Conservation (phyloP, 495 filamentous ascomycete species). For the Penicillium egyptiacum region DNA sequence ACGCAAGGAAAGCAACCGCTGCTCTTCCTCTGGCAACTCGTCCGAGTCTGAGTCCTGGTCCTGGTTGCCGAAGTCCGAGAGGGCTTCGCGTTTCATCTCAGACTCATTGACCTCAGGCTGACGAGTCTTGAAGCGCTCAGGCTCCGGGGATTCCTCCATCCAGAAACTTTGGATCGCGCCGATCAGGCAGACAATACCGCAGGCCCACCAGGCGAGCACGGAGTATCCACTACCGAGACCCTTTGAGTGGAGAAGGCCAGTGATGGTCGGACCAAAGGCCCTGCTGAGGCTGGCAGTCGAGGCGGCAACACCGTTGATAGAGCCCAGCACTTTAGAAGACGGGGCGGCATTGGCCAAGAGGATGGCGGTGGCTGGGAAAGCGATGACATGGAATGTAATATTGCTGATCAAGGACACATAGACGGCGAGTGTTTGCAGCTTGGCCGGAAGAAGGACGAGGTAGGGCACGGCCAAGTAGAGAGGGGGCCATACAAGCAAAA, state of each 20-base stretch:
- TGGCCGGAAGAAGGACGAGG: slow-evolving; percentile 74
- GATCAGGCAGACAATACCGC: slow-evolving; percentile 68
- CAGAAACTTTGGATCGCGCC: slow-evolving; percentile 63
- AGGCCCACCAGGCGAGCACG: slow-evolving; percentile 90
- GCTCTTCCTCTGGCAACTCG: slow-evolving; percentile 35
- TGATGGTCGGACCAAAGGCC: slow-evolving; percentile 84
- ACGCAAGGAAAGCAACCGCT: slow-evolving; percentile 43
- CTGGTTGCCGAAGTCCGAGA: slow-evolving; percentile 25
- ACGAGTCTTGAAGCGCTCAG: slow-evolving; percentile 27
- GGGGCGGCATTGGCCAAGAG: slow-evolving; percentile 83
- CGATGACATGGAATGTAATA: slow-evolving; percentile 79
- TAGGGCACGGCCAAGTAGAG: slow-evolving; percentile 89
- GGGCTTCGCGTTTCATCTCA: slow-evolving; percentile 30
- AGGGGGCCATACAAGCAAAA: slow-evolving; percentile 79
- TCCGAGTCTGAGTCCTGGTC: slow-evolving; percentile 25
- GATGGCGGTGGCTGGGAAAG: slow-evolving; percentile 83
- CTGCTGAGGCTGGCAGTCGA: slow-evolving; percentile 85
- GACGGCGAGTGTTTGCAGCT: slow-evolving; percentile 67
- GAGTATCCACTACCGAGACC: slow-evolving; percentile 78
- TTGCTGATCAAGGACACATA: slow-evolving; percentile 80
- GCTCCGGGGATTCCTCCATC: slow-evolving; percentile 47
- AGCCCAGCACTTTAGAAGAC: slow-evolving; percentile 74
- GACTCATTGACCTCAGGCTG: slow-evolving; percentile 24
- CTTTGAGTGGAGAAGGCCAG: slow-evolving; percentile 77
- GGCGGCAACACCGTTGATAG: slow-evolving; percentile 90